Evolutionary conservation across 495 filamentous ascomycete genomes (phyloP).

Genomic region (Rhypophila decipiens): DNA sequence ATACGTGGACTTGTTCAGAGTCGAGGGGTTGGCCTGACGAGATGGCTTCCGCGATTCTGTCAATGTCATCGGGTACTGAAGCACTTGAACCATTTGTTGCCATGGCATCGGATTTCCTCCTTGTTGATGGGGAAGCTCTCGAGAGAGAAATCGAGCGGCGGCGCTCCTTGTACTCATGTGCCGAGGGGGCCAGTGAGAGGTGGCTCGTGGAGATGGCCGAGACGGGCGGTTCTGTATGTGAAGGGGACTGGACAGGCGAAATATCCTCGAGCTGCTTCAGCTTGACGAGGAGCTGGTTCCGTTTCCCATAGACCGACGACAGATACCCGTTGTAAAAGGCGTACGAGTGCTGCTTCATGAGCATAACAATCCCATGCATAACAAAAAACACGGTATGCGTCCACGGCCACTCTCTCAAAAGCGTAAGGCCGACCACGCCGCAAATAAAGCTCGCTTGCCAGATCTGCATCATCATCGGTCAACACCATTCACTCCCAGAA

Average conservation of each 20-base stretch:
- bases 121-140: too few relatives aligned
- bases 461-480: conserved; percentile 5
- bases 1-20: conserved; percentile 50
- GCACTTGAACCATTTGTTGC: too few relatives aligned
- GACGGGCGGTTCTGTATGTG: conserved; percentile 23
- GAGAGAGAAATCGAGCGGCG: conserved; percentile 28
- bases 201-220: conserved; percentile 32
- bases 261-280: conserved; percentile 31
- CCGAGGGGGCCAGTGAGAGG: conserved; percentile 30
- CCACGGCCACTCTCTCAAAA: conserved; percentile 69
- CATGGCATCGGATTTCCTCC: too few relatives aligned
- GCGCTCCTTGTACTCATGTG: conserved; percentile 34
- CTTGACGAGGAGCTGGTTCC: conserved; percentile 24
- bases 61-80: conserved; percentile 28
- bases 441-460: conserved; percentile 61
- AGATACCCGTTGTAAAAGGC: conserved; percentile 71
- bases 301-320: conserved; percentile 50
- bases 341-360: conserved; percentile 78
- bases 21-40: conserved; percentile 51
- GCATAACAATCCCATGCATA: conserved; percentile 60
- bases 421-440: conserved; percentile 51
- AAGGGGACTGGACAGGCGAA: conserved; percentile 28
- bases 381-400: conserved; percentile 65
- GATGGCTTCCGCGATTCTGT: conserved; percentile 48
- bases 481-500: neutral